phyloP scores from a whole-genome alignment of 495 filamentous ascomycete genomes.

The Sphaerosporella brunnea region DNA sequence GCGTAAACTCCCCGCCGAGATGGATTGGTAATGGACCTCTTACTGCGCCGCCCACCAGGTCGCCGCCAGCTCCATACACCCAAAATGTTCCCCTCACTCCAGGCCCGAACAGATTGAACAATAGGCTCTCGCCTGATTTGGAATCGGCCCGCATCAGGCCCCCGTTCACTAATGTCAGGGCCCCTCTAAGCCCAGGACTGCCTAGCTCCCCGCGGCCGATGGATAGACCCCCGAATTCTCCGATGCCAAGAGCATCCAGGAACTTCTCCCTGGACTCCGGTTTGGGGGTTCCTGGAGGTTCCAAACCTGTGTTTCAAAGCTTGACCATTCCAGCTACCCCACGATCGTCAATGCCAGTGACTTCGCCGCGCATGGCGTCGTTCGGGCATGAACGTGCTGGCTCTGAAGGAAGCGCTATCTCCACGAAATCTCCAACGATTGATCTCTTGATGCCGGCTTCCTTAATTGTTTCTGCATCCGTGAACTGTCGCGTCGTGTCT shows the following conservation, averaged over 20 bases:
- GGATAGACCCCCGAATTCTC: slow-evolving; percentile 52
- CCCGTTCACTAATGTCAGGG: slow-evolving; percentile 20
- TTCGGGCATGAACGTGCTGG: slow-evolving; percentile 18
- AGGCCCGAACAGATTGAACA: background rate
- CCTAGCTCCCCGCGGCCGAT: slow-evolving; percentile 80
- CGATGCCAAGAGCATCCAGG: slow-evolving; percentile 36
- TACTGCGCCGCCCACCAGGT: slow-evolving; percentile 3
- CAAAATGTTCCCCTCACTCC: slow-evolving; percentile 3
- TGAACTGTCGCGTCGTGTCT: slow-evolving; percentile 73
- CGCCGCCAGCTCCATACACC: background rate
- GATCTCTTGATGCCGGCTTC: slow-evolving; percentile 11
- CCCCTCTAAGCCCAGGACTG: slow-evolving; percentile 63
- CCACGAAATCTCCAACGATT: background rate
- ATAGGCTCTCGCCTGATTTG: background rate
- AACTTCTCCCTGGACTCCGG: slow-evolving; percentile 4
- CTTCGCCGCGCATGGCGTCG: slow-evolving; percentile 7
- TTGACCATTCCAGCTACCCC: slow-evolving; percentile 12
- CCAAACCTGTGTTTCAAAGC: slow-evolving; percentile 5
- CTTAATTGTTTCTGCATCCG: slow-evolving; percentile 66
- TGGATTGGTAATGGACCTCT: background rate
- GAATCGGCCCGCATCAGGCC: slow-evolving; percentile 11
- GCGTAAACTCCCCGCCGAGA: background rate
- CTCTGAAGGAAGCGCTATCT: slow-evolving; percentile 11
- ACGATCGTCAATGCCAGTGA: slow-evolving; percentile 11
- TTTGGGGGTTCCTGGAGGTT: background rate